Evolutionary conservation across 352 stramenopile genomes (phyloP), one percentile per base, ranked within the genome.

Genomic region (Pythium brachiatum): DNA sequence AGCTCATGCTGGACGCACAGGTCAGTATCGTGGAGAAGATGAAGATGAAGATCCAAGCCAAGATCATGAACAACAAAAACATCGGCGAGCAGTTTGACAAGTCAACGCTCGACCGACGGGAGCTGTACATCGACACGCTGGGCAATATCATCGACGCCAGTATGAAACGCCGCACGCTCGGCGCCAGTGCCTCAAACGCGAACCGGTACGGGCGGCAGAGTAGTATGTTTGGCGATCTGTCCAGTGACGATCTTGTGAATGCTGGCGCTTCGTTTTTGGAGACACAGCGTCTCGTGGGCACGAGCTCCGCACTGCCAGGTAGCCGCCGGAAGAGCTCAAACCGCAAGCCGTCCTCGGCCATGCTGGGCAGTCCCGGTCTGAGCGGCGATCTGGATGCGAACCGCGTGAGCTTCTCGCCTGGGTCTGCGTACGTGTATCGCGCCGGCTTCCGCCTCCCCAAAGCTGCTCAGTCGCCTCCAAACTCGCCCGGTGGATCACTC

Each of bases 11-110:
- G n/a, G 65, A 86, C 11, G 58, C 75, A 23, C 85, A 94, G 41
- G 48, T 25, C 0, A 66, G 39, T 15, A 81, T 94, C 36, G 67
- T 90, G 26, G 85, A 94, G 34, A 92, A 92, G 65, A 67, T 94
- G 39, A 75, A 86, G 27, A 63, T 78, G 1, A 90, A 92, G 46
- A 81, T 94, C 39, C 72, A 84, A 60, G 88, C 81, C 47, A 94
- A 94, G 77, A 88, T 94, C 74, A 90, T 90, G 78, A 90, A 94
- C 62, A 94, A 94, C 76, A 94, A 94, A 63, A 92, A 94, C 68
- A 92, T 89, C 32, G 85, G 85, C 51, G 85, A 94, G 58, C 85
- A 94, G 62, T 94, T 94, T 53, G 85, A 94, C 67, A 91, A 90
- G 64, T 86, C 79, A 39, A 74, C 79, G 15, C 71, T 94, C 9